Percentiles rank a stretch among this genome's conserved stretches.
phyloP scores from a whole-genome alignment of 495 filamentous ascomycete species.

The Mycothermus thermophilus region DNA sequence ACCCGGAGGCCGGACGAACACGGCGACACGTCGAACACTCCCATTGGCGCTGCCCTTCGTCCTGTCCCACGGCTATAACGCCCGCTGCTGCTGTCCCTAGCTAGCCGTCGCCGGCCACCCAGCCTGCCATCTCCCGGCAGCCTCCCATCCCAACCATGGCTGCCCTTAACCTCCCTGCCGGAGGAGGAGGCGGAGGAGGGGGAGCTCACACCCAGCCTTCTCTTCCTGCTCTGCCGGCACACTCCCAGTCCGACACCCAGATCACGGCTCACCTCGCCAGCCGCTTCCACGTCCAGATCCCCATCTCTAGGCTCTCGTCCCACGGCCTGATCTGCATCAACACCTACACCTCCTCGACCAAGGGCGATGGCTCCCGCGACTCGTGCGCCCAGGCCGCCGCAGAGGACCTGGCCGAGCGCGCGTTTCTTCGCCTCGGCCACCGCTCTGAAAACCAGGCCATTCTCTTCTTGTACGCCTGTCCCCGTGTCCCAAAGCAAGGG shows the following conservation, averaged over 20 bases:
- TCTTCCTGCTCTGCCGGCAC: conserved; percentile 71
- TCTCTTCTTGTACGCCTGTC: conserved; percentile 65
- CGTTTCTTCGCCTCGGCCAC: conserved; percentile 72
- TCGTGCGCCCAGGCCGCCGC: conserved; percentile 77
- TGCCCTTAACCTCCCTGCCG: conserved; percentile 31
- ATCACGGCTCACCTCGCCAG: conserved; percentile 91
- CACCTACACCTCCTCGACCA: conserved; percentile 77
- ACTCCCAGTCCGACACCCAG: conserved; percentile 92
- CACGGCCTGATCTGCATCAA: conserved; percentile 84
- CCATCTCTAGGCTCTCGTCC: conserved; percentile 75
- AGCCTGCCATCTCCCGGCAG: conserved; percentile 12
- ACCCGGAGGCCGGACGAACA: too few relatives aligned
- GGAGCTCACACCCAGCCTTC: conserved; percentile 78
- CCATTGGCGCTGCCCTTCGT: too few relatives aligned
- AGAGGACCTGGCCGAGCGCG: conserved; percentile 75
- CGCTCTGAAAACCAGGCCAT: conserved; percentile 86
- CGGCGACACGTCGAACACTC: too few relatives aligned
- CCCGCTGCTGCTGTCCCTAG: too few relatives aligned
- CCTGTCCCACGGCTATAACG: too few relatives aligned
- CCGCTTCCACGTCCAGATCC: conserved; percentile 81
- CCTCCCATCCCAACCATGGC: conserved; percentile 19
- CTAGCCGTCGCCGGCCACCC: too few relatives aligned
- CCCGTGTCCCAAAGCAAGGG: background rate
- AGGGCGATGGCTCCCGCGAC: conserved; percentile 79
- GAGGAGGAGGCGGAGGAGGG: conserved; percentile 33